phyloP scores from a whole-genome alignment of 2,329 filamentous ascomycete genomes.

The Pseudonectria foliicola region DNA sequence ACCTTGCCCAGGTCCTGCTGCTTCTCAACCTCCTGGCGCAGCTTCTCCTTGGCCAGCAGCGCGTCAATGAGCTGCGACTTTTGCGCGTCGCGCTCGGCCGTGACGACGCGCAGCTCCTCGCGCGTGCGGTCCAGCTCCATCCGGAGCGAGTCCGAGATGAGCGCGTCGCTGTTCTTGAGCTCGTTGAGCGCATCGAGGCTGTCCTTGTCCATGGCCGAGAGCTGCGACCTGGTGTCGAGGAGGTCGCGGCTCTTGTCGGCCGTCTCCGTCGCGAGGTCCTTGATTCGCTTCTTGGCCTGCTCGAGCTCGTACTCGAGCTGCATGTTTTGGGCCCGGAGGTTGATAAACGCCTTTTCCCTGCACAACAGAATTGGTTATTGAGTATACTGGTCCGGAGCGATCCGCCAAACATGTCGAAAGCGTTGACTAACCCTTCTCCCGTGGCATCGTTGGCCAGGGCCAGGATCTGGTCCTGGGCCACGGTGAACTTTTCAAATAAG shows the following conservation, averaged over 20 bases:
- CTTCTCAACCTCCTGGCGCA: conserved; percentile 47
- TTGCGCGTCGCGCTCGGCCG: conserved; percentile 47
- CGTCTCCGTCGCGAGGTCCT: conserved; percentile 40
- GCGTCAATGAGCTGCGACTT: conserved; percentile 54
- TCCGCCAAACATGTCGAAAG: conserved; percentile 25
- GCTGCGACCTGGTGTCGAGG: conserved; percentile 43
- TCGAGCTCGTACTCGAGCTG: conserved; percentile 41
- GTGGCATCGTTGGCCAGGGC: conserved; percentile 44
- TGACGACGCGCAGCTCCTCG: conserved; percentile 41
- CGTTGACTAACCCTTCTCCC: conserved; percentile 48
- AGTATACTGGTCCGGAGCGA: conserved; percentile 30
- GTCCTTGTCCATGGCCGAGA: conserved; percentile 49
- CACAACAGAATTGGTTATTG: conserved; percentile 37
- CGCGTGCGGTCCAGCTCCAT: conserved; percentile 51
- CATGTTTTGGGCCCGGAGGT: conserved; percentile 42
- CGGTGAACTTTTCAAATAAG: conserved; percentile 50
- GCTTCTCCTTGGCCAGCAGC: conserved; percentile 53
- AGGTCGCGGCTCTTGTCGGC: conserved; percentile 50
- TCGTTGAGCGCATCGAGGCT: conserved; percentile 47
- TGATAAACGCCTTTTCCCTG: conserved; percentile 46
- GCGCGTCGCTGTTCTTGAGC: conserved; percentile 51
- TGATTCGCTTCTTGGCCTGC: conserved; percentile 33
- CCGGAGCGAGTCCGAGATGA: conserved; percentile 51
- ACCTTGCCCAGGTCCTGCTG: conserved; percentile 35
- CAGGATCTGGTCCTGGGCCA: conserved; percentile 51